Percentiles rank a stretch among this genome's conserved stretches.
Evolutionary conservation across 2,329 filamentous ascomycete genomes (phyloP).

Genomic region (Penicillium sp.): DNA sequence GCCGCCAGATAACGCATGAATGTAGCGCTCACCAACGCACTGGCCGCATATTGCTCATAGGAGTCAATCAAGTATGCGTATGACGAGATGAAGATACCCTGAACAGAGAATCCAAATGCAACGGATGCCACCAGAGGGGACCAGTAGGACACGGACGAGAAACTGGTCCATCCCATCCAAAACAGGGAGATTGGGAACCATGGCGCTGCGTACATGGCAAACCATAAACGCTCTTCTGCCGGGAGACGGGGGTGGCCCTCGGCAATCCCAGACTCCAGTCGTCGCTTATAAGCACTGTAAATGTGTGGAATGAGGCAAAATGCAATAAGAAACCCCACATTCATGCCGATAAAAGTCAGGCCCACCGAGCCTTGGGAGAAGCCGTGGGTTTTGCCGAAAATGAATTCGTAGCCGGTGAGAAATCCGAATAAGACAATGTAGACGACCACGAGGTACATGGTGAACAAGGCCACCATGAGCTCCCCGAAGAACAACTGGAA

Average conservation of each 20-base stretch:
- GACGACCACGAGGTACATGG: conserved; percentile 29
- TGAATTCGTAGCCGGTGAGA: conserved; percentile 49
- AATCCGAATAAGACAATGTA: conserved; percentile 36
- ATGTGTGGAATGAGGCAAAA: neutral
- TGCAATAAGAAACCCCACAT: neutral
- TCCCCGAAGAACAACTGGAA: conserved; percentile 33
- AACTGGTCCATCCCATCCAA: conserved; percentile 8
- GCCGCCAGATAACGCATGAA: conserved; percentile 41
- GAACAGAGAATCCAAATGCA: conserved; percentile 51
- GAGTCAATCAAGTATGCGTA: conserved; percentile 58
- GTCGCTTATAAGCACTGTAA: neutral
- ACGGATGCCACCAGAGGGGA: conserved; percentile 50
- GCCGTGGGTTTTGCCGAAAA: conserved; percentile 51
- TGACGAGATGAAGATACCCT: conserved; percentile 49
- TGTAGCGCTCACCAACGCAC: conserved; percentile 44
- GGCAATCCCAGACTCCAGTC: neutral
- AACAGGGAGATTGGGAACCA: conserved; percentile 2
- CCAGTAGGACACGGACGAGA: too few species aligned
- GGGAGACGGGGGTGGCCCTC: neutral
- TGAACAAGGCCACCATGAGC: conserved; percentile 27
- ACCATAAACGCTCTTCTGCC: too few species aligned
- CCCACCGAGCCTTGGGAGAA: conserved; percentile 9
- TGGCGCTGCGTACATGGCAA: conserved; percentile 3
- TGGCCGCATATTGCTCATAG: conserved; percentile 53
- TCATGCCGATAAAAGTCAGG: conserved; percentile 1